Evolutionary conservation across 768 basidiomycete genomes (phyloP), one percentile per base, ranked within the genome.

Genomic region (Auricularia sp.): DNA sequence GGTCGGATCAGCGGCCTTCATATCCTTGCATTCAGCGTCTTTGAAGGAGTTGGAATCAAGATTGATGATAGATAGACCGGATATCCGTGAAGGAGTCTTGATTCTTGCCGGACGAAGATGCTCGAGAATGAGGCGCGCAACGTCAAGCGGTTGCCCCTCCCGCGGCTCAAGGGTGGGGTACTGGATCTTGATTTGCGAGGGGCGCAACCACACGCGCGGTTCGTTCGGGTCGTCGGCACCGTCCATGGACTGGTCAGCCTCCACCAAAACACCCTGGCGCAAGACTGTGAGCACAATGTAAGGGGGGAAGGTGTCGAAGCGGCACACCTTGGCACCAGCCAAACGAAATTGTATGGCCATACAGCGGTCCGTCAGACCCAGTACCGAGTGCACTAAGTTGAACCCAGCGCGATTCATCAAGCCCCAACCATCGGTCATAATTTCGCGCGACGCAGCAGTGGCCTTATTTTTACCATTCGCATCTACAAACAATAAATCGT

Each of bases 231-330:
- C 58, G 36, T 29, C 58, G 12, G 14, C n/a, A 23, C 7, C 29
- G 58, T 64, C 63, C 36, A 61, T 53, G 54, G 60, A 54, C 60
- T 21, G 68, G 42, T 83, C 79, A 59, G 39, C 39, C 39, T 42
- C 39, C 39, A 42, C 39, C 39, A 42, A 14, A 42, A 42, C 39
- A 14, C 39, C 39, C 39, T 42, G 39, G 12, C 39, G 39, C 39
- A 42, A 14, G 39, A 8, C 39, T 8, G 39, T 14, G 12, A 7
- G 39, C 39, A 14, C 39, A 42, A 14, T 7, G 39, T 42, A 42
- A 42, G 39, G 39, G 12, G 39, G 0, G 8, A 42, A 14, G 39
- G 39, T 0, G 8, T 42, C 29, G 29, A 29, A 29, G 39, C 39
- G 8, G 12, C 39, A 8, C 12, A 14, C 39, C 39, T 42, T 42